Base-by-base conservation (phyloP, 352 stramenopile genomes). In the Nothophytophthora sp. region DNA sequence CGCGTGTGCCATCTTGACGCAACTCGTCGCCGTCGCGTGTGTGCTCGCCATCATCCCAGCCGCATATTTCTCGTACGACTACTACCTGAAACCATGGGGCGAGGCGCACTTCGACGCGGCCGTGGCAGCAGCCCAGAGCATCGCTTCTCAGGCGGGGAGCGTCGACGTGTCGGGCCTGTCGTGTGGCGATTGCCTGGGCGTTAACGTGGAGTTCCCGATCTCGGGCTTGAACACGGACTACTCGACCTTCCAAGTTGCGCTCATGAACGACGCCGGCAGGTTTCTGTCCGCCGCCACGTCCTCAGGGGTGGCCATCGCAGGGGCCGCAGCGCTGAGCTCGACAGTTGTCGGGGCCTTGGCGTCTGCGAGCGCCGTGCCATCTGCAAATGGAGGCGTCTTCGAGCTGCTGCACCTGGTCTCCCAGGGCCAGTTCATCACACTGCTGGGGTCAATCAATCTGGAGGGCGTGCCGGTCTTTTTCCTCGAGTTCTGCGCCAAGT, bases 341-440 rank as follows among this genome's bases (percentile, higher is more conserved):
- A 41, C 63, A 3, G 38, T 72, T 5, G 22, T 36, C 5, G 32
- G 39, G 16, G 38, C 45, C 5, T 6, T 34, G 7, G 29, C 57
- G 9, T 61, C 59, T 36, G 51, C 50, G 19, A 53, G 30, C 49
- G 27, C 55, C 13, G 5, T 50, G 18, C 30, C 39, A 9, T 34
- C 35, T 24, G 16, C 32, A 13, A 55, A 32, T 28, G 45, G 40
- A 32, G 63, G 18, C 11, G 20, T 74, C 9, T 80, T 73, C n/a
- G 74, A 76, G 36, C 57, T 80, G 19, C 23, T 70, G 25, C 44
- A 76, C 10, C 50, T 76, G 46, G 28, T 81, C 28, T 32, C 32
- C 9, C 74, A 82, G 45, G 74, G 67, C 5, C 74, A 85, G 41
- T 85, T 85, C 42, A 57, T 80, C 29, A 81, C 74, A 4, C 35